Base-by-base conservation (phyloP, 495 filamentous ascomycete species). In the Aspergillus nanangensis region DNA sequence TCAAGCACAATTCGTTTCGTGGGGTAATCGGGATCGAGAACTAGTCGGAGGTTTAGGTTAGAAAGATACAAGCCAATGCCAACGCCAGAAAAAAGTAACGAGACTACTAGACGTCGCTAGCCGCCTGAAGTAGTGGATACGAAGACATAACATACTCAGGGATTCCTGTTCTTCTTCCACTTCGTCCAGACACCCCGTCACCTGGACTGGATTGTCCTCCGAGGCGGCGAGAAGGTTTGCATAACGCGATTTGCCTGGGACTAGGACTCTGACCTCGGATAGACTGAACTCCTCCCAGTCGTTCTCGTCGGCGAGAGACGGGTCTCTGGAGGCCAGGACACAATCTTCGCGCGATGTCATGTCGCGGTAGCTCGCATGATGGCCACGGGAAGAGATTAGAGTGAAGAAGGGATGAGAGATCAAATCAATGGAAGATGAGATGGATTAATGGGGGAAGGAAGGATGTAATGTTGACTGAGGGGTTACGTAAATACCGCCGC, bases 1-100 rank as follows among this genome's bases (percentile, higher is more conserved):
- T 71, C 65, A 37, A 91, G 76, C 45, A 87, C 78, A 52, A 92
- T 80, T 47, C 76, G 69, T 25, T 77, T 75, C 8, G 69, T 60
- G 42, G 71, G 48, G 60, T 70, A 56, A 56, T 70, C 55, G 55
- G 68, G 56, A 55, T 78, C 52, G 62, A 65, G 50, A 55, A 78
- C 80, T 68, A 43, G 18, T 25, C 31, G 24, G 33, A 21, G 17
- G 32, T 32, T 14, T 33, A 49, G 18, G 33, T 38, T 24, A 25
- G 17, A 21, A 48, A 42, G n/a, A n/a, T n/a, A n/a, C n/a, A n/a
- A n/a, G n/a, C n/a, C n/a, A n/a, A n/a, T n/a, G n/a, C n/a, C n/a
- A n/a, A n/a, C n/a, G n/a, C n/a, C n/a, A n/a, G n/a, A n/a, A n/a
- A n/a, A n/a, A n/a, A n/a, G n/a, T n/a, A n/a, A n/a, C n/a, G n/a